phyloP scores from a whole-genome alignment of 805 yeast species.

The Spathaspora sp. region DNA sequence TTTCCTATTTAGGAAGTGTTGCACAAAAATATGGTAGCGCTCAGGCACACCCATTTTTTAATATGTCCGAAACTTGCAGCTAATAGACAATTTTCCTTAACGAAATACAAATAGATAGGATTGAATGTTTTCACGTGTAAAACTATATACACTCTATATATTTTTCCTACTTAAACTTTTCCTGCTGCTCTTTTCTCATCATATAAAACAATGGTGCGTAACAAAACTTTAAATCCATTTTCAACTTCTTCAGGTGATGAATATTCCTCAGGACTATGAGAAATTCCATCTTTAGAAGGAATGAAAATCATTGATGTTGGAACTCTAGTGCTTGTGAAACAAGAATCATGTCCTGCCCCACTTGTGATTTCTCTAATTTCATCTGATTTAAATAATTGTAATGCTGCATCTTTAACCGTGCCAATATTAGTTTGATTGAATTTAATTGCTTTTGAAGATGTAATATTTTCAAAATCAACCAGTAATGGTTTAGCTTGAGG shows the following conservation, averaged over 20 bases:
- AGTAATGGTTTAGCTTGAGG: constrained; percentile 26
- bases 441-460: constrained; percentile 52
- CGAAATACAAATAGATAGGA: too few relatives aligned
- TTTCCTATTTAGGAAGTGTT: neutral
- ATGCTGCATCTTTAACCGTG: constrained; percentile 52
- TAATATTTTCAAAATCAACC: constrained; percentile 41
- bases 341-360: constrained; percentile 77
- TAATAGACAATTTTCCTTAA: too few relatives aligned
- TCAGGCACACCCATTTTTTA: neutral
- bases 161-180: neutral
- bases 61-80: neutral
- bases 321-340: constrained; percentile 49
- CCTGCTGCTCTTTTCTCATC: constrained; percentile 17
- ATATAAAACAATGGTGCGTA: constrained; percentile 41
- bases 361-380: constrained; percentile 47
- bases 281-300: constrained; percentile 63
- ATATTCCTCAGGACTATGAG: constrained; percentile 67
- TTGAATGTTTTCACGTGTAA: too few relatives aligned
- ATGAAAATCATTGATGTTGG: constrained; percentile 77
- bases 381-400: constrained; percentile 44
- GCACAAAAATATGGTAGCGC: neutral
- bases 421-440: constrained; percentile 51
- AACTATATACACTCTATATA: too few relatives aligned
- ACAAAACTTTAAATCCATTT: constrained; percentile 52
- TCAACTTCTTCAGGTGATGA: constrained; percentile 62